Evolutionary conservation across 805 yeast species (phyloP).

Genomic region (Peterozyma xylosa): DNA sequence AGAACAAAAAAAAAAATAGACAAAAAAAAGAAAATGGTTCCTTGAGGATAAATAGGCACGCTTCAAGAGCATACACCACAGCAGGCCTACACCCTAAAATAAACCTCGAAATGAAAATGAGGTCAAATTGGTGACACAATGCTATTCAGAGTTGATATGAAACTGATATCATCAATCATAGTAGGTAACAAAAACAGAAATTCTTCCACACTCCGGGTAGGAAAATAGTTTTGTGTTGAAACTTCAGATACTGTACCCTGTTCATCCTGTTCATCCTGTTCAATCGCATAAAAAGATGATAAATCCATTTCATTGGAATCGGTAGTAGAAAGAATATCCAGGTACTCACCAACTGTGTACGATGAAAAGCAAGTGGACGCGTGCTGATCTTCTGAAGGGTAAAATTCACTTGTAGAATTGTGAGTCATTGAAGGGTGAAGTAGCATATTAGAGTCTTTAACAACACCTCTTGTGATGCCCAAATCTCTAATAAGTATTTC

Average conservation of each 20-base stretch:
- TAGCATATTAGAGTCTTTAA: conserved; percentile 15
- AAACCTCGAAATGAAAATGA: no score
- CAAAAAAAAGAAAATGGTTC: no score
- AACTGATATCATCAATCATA: no score
- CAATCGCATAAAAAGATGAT: background rate
- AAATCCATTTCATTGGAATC: background rate
- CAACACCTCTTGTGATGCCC: conserved; percentile 51
- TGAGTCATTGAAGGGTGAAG: background rate
- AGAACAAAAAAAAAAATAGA: no score
- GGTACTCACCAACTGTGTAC: background rate
- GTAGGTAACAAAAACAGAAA: no score
- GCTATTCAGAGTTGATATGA: no score
- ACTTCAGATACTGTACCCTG: background rate
- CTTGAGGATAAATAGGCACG: no score
- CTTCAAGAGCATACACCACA: no score
- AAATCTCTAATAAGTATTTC: conserved; percentile 50
- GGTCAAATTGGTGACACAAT: no score
- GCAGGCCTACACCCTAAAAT: no score
- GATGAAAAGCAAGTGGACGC: background rate
- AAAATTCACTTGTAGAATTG: background rate
- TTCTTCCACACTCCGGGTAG: no score
- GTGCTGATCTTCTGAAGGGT: background rate
- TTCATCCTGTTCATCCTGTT: background rate
- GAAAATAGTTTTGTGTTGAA: background rate
- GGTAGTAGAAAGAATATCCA: background rate